Percentiles rank a stretch among this genome's conserved stretches.
Evolutionary conservation across 2,329 filamentous ascomycete species (phyloP).

Genomic region (Apiospora hydei): DNA sequence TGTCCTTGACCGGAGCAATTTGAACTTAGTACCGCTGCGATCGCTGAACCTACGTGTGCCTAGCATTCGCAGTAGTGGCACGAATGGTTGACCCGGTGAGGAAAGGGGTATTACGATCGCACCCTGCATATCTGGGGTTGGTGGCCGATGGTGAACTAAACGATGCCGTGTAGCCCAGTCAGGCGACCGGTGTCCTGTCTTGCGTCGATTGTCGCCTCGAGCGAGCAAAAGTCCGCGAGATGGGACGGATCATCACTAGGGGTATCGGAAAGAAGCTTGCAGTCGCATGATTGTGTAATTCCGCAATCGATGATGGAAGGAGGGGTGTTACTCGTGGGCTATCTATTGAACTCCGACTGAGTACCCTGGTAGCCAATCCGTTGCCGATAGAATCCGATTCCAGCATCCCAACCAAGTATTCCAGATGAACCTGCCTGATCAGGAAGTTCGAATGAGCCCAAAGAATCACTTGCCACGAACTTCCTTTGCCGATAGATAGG

Average conservation of each 20-base stretch:
- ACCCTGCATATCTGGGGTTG: neutral
- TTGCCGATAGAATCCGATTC: neutral
- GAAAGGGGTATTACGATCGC: neutral
- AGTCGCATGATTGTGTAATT: neutral
- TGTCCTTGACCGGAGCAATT: neutral
- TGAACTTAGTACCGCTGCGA: neutral
- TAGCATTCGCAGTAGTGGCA: neutral
- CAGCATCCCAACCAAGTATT: neutral
- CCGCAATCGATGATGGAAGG: too few relatives aligned
- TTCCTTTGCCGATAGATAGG: neutral
- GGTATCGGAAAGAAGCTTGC: neutral
- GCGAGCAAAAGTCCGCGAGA: neutral
- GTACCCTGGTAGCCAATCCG: neutral
- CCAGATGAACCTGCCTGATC: neutral
- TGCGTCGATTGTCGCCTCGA: too few relatives aligned
- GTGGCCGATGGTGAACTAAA: neutral
- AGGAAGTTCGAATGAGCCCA: neutral
- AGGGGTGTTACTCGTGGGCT: neutral
- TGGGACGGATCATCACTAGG: neutral
- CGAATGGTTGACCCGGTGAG: neutral
- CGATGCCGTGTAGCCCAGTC: neutral
- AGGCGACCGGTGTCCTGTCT: neutral
- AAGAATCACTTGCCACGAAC: neutral
- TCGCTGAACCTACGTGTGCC: neutral
- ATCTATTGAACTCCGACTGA: too few relatives aligned